phyloP scores from a whole-genome alignment of 139 green algal genomes.

The Closterium sp. region DNA sequence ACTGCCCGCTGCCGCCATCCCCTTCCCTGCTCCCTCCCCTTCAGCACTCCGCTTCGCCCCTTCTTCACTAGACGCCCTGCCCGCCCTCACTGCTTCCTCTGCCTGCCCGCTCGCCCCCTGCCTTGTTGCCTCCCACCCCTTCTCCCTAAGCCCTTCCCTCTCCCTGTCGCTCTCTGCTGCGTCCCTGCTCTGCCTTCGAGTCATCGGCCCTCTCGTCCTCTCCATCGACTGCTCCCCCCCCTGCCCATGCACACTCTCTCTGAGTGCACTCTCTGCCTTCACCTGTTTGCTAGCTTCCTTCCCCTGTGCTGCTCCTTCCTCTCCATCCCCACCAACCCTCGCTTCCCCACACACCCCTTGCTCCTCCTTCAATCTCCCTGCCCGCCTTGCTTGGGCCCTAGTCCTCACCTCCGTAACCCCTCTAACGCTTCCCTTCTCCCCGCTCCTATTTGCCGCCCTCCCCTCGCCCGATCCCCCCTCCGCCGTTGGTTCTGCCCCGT shows the following conservation, averaged over 20 bases:
- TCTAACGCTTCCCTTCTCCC: background rate
- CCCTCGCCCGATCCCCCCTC: background rate
- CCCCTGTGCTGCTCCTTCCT: background rate
- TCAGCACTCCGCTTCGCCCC: background rate
- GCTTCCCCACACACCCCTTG: background rate
- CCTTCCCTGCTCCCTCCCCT: background rate
- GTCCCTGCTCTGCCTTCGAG: background rate
- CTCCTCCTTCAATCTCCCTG: background rate
- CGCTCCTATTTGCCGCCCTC: background rate
- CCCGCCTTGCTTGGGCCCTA: background rate
- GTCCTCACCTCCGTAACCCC: background rate
- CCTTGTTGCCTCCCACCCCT: background rate
- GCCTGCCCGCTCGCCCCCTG: background rate
- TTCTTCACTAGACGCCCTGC: background rate
- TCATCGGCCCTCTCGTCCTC: background rate
- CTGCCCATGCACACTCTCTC: background rate
- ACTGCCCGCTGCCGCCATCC: background rate
- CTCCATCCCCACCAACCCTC: background rate
- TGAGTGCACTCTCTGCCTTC: background rate
- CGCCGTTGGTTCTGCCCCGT: background rate
- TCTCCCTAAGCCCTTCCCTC: background rate
- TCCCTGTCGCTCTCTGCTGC: background rate
- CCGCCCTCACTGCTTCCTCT: background rate
- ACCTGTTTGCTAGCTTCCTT: background rate
- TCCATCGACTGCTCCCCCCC: background rate